These are phyloP conservation scores for Niveomyces coronatus DNA, from an alignment of 2,329 filamentous ascomycete genomes.

Conservation along the genomic window DNA sequence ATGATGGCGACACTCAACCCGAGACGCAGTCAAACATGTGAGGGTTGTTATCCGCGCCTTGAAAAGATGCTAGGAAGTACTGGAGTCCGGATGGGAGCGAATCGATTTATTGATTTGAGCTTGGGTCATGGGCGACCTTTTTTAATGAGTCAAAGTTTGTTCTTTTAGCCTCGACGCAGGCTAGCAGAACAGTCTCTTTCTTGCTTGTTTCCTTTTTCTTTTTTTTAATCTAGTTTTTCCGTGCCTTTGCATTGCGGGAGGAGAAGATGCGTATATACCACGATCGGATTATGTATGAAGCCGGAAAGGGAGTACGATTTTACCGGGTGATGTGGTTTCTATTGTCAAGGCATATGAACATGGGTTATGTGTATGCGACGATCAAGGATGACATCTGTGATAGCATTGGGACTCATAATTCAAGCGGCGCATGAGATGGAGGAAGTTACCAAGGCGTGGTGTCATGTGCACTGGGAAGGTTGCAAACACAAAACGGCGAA, in stretches of 20 bases:
- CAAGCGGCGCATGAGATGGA: conserved; percentile 7
- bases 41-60: not conserved
- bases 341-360: conserved; percentile 3
- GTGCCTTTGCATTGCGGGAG: conserved; percentile 11
- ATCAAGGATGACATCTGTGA: not conserved
- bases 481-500: not conserved
- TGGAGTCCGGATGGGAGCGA: conserved; percentile 11
- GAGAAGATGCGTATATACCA: conserved; percentile 11
- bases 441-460: too few species aligned
- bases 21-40: conserved; percentile 1
- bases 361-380: not conserved
- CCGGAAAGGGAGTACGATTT: not conserved
- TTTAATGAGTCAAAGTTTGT: not conserved
- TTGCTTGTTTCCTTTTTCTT: conserved; percentile 8
- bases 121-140: not conserved
- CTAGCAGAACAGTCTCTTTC: conserved; percentile 6
- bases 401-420: conserved; percentile 5
- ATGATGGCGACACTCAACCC: too few species aligned
- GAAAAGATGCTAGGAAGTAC: conserved; percentile 1
- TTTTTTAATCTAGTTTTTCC: too few species aligned
- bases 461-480: too few species aligned
- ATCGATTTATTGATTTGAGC: conserved; percentile 10
- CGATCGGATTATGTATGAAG: conserved; percentile 9
- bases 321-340: conserved; percentile 9
- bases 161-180: not conserved